Percentiles rank a stretch among this genome's conserved stretches.
Evolutionary conservation across 1,284 basidiomycete genomes (phyloP).

Genomic region (Cryptococcus sp.): DNA sequence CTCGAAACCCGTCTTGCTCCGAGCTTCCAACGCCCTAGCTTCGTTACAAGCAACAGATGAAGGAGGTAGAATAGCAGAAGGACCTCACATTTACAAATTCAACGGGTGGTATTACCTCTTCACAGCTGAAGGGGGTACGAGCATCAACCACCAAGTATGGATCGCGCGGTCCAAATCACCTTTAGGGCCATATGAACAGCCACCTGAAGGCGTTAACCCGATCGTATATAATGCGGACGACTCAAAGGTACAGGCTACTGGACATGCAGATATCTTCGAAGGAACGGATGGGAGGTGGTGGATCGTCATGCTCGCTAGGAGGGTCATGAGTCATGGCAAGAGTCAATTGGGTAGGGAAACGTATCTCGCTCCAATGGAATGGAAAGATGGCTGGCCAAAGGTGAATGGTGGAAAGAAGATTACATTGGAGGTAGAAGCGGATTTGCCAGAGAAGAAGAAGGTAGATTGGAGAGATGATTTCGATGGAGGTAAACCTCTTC

Average conservation of each 20-base stretch:
- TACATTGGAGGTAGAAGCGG: slow-evolving; percentile 8
- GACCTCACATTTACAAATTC: slow-evolving; percentile 17
- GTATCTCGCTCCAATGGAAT: slow-evolving; percentile 18
- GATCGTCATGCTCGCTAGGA: slow-evolving; percentile 15
- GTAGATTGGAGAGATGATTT: slow-evolving; percentile 13
- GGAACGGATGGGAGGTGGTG: slow-evolving; percentile 17
- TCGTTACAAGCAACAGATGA: slow-evolving; percentile 10
- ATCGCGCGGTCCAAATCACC: slow-evolving; percentile 15
- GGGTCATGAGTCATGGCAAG: slow-evolving; percentile 4
- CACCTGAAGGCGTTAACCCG: slow-evolving; percentile 11
- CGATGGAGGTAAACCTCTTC: slow-evolving; percentile 5
- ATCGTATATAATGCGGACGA: slow-evolving; percentile 16
- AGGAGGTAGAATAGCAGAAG: slow-evolving; percentile 16
- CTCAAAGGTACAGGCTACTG: slow-evolving; percentile 13
- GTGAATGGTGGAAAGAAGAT: slow-evolving; percentile 8
- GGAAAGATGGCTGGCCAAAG: slow-evolving; percentile 22
- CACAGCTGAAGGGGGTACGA: slow-evolving; percentile 36
- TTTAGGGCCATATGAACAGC: slow-evolving; percentile 19
- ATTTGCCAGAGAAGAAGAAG: slow-evolving; percentile 1
- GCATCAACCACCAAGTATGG: slow-evolving; percentile 20
- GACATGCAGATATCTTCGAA: slow-evolving; percentile 15
- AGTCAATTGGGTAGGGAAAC: slow-evolving; percentile 18
- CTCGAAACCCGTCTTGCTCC: slow-evolving; percentile 11
- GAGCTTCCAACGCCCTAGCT: slow-evolving; percentile 7
- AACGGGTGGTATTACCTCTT: slow-evolving; percentile 25